These are phyloP conservation scores for Tripidium arundinaceum DNA, from an alignment of 202 grass and related monocot species.

Conservation along the genomic window DNA sequence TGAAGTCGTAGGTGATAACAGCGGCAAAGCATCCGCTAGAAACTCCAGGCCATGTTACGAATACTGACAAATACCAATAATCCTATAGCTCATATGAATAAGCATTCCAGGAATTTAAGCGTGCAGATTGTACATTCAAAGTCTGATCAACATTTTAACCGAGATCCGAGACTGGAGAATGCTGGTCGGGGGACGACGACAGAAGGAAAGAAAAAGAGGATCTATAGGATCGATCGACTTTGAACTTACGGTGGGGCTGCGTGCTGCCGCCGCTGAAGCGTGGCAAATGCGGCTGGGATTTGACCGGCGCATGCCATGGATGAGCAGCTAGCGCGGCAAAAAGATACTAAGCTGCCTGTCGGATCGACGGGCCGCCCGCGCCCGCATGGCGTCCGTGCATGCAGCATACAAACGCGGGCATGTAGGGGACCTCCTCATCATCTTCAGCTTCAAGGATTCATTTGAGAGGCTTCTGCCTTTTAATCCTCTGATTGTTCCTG, in stretches of 20 bases:
- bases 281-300: conserved; percentile 26
- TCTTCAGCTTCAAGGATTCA: not conserved
- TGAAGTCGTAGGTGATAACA: too few relatives aligned
- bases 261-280: not conserved
- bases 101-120: not conserved
- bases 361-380: too few relatives aligned
- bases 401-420: too few relatives aligned
- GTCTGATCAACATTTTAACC: not conserved
- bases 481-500: too few relatives aligned
- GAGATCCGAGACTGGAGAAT: not conserved
- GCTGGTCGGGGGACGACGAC: not conserved
- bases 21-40: too few relatives aligned
- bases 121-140: not conserved
- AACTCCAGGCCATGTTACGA: too few relatives aligned
- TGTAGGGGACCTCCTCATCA: not conserved
- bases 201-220: not conserved
- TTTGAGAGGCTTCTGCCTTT: not conserved
- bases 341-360: not conserved
- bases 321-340: not conserved
- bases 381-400: not conserved
- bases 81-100: not conserved
- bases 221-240: too few relatives aligned
- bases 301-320: conserved; percentile 37
- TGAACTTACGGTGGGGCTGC: not conserved
- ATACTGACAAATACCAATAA: not conserved